phyloP scores from a whole-genome alignment of 192 early-diverging fungal genomes.

The Coemansia sp. region DNA sequence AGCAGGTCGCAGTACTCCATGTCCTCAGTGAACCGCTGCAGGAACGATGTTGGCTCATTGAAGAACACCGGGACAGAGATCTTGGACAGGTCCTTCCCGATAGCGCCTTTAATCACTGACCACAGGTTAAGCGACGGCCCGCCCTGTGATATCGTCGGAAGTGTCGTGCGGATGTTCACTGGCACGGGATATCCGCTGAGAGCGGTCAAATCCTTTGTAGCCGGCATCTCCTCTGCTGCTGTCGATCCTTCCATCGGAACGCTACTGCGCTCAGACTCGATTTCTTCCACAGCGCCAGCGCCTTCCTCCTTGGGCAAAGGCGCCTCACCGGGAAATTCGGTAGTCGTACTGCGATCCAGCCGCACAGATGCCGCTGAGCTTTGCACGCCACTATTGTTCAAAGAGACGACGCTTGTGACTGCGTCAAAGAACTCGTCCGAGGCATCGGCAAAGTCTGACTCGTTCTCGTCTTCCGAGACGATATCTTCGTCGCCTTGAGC shows the following conservation, averaged over 20 bases:
- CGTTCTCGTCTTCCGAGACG: constrained; percentile 32
- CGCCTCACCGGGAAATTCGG: background rate
- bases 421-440: constrained; percentile 72
- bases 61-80: constrained; percentile 87
- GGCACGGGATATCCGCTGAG: constrained; percentile 40
- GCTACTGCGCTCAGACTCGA: background rate
- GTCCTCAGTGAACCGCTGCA: constrained; percentile 85
- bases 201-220: constrained; percentile 30
- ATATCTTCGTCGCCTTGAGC: background rate
- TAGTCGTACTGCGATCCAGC: background rate
- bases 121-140: constrained; percentile 75
- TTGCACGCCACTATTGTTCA: constrained; percentile 17
- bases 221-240: constrained; percentile 1
- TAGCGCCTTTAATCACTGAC: constrained; percentile 84
- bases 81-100: constrained; percentile 82
- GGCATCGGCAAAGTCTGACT: constrained; percentile 56
- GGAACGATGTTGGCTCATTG: constrained; percentile 83
- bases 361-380: constrained; percentile 7
- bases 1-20: constrained; percentile 84
- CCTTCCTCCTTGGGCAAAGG: background rate
- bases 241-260: background rate
- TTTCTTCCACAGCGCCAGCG: background rate
- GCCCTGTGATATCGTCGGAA: constrained; percentile 54
- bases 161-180: constrained; percentile 37
- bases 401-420: constrained; percentile 39